phyloP scores from a whole-genome alignment of 164 flowering plant species.

The Umbilicus rupestris region DNA sequence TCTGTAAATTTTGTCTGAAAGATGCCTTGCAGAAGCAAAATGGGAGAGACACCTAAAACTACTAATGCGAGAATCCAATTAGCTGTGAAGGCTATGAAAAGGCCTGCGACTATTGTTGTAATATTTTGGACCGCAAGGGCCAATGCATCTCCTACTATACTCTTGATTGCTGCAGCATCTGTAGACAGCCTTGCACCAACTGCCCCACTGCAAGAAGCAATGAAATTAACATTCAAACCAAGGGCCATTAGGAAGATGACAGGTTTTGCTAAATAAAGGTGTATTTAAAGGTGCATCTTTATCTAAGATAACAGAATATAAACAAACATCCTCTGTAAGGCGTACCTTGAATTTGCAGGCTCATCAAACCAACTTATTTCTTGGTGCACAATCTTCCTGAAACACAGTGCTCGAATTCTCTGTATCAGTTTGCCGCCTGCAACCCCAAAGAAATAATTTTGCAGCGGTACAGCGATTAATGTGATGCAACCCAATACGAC shows the following conservation, averaged over 20 bases:
- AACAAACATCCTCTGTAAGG: background rate
- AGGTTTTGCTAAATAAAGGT: background rate
- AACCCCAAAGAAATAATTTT: slow-evolving; percentile 49
- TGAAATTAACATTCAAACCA: background rate
- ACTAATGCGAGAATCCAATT: slow-evolving; percentile 45
- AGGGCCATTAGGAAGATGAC: background rate
- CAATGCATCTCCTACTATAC: slow-evolving; percentile 44
- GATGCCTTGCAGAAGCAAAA: slow-evolving; percentile 29
- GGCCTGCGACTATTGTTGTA: slow-evolving; percentile 31
- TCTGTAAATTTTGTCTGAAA: slow-evolving; percentile 24
- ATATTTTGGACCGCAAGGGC: slow-evolving; percentile 40
- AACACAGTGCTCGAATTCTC: slow-evolving; percentile 47
- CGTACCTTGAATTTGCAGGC: slow-evolving; percentile 50
- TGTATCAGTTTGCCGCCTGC: slow-evolving; percentile 54
- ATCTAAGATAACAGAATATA: background rate
- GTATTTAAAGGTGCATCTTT: background rate
- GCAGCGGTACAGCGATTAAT: slow-evolving; percentile 26
- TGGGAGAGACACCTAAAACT: slow-evolving; percentile 28
- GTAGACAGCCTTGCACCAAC: slow-evolving; percentile 49
- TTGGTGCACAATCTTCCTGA: slow-evolving; percentile 50
- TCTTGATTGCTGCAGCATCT: slow-evolving; percentile 36
- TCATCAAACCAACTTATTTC: slow-evolving; percentile 72
- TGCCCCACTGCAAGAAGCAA: slow-evolving; percentile 32
- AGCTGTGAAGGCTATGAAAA: slow-evolving; percentile 41
- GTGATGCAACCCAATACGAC: slow-evolving; percentile 22